phyloP scores from a whole-genome alignment of 2,329 filamentous ascomycete species.

The Colletotrichum liriopes region DNA sequence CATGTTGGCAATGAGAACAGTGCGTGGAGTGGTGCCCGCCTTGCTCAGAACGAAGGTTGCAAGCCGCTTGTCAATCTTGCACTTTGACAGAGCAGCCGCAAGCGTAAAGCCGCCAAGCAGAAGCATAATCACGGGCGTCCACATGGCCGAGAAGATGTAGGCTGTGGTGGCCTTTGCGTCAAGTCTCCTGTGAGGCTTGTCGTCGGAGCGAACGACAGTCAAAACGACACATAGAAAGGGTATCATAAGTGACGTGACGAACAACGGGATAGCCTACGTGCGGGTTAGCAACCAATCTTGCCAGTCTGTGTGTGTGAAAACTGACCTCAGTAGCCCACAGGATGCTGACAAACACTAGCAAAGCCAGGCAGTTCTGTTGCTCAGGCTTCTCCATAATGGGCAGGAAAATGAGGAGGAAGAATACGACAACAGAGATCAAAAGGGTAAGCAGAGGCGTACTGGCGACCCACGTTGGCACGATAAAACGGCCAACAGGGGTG shows the following conservation, averaged over 20 bases:
- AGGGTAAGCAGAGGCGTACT: slow-evolving; percentile 86
- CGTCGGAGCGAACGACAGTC: slow-evolving; percentile 85
- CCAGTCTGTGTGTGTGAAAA: slow-evolving; percentile 5
- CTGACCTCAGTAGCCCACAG: slow-evolving; percentile 95
- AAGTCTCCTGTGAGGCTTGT: slow-evolving; percentile 69
- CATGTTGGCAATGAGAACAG: slow-evolving; percentile 97
- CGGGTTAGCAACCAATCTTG: slow-evolving; percentile 39
- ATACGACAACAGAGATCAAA: slow-evolving; percentile 79
- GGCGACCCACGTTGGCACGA: slow-evolving; percentile 85
- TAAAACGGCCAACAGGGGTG: slow-evolving; percentile 85
- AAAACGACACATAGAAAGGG: slow-evolving; percentile 94
- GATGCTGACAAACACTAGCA: slow-evolving; percentile 93
- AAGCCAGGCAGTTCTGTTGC: slow-evolving; percentile 95
- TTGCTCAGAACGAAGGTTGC: slow-evolving; percentile 97
- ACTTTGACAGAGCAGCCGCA: slow-evolving; percentile 94
- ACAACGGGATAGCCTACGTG: slow-evolving; percentile 88
- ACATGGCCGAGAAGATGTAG: slow-evolving; percentile 96
- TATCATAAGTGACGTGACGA: slow-evolving; percentile 94
- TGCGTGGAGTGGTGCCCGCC: slow-evolving; percentile 90
- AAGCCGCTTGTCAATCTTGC: slow-evolving; percentile 97
- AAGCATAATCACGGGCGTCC: slow-evolving; percentile 99
- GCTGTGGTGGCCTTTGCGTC: slow-evolving; percentile 85
- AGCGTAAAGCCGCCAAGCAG: slow-evolving; percentile 96
- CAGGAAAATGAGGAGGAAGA: slow-evolving; percentile 80
- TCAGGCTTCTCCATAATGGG: slow-evolving; percentile 90